phyloP scores from a whole-genome alignment of 352 stramenopile genomes.

The Aphanomyces invadans region DNA sequence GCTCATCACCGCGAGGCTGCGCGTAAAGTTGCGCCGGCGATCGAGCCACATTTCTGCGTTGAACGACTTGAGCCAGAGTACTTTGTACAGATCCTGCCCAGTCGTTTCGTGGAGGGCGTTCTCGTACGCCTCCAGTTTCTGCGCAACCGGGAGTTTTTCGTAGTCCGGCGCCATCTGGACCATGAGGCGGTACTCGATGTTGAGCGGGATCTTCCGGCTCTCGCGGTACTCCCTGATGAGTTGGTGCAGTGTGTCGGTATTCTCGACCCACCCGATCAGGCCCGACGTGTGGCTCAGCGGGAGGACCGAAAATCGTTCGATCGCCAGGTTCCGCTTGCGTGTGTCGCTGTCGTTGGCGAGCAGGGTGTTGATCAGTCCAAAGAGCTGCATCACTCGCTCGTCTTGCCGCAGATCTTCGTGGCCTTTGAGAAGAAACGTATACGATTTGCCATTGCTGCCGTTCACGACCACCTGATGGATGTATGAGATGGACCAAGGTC shows the following conservation, averaged over 20 bases:
- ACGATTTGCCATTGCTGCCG: conserved; percentile 96
- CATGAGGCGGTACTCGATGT: conserved; percentile 97
- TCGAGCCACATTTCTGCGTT: conserved; percentile 99
- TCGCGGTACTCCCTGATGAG: conserved; percentile 97
- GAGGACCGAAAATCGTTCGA: conserved; percentile 97
- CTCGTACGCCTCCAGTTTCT: conserved; percentile 99
- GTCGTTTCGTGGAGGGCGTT: conserved; percentile 89
- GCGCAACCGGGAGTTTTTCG: conserved; percentile 96
- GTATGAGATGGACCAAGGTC: background rate
- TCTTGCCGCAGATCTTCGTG: conserved; percentile 99
- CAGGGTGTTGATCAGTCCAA: conserved; percentile 99
- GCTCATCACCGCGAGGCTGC: conserved; percentile 99
- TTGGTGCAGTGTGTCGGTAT: conserved; percentile 99
- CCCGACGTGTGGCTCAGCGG: conserved; percentile 98
- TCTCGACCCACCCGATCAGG: conserved; percentile 98
- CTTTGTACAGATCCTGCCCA: conserved; percentile 97
- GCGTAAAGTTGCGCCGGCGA: conserved; percentile 96
- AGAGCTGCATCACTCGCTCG: conserved; percentile 99
- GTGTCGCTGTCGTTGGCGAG: conserved; percentile 96
- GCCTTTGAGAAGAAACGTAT: conserved; percentile 99
- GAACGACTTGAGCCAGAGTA: conserved; percentile 98
- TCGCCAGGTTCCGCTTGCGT: conserved; percentile 96
- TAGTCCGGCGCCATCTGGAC: conserved; percentile 96
- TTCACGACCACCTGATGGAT: conserved; percentile 55
- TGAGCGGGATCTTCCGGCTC: conserved; percentile 89